Evolutionary conservation across 306 rosid species (phyloP).

Genomic region (Cyamopsis tetragonoloba): DNA sequence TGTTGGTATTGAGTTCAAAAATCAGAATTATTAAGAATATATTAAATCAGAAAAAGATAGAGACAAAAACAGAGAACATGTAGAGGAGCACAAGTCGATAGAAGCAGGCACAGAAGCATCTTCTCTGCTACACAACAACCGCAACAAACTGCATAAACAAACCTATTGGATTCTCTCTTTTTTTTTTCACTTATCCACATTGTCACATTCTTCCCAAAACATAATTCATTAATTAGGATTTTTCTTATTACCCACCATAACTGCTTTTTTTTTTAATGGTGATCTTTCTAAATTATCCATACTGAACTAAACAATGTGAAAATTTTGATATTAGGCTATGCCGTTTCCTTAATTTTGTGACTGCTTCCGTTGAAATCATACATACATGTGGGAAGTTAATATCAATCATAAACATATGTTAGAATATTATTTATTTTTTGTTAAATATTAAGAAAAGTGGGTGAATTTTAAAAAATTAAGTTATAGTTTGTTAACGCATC

Average conservation of each 20-base stretch:
- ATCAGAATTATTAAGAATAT: too few species aligned
- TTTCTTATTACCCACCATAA: background rate
- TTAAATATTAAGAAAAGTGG: too few species aligned
- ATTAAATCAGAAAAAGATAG: background rate
- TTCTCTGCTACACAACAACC: constrained; percentile 23
- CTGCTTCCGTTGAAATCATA: too few species aligned
- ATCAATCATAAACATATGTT: too few species aligned
- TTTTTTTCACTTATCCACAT: background rate
- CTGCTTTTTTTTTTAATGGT: background rate
- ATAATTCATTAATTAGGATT: background rate
- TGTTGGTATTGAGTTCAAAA: background rate
- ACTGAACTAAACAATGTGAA: background rate
- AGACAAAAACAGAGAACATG: constrained; percentile 27
- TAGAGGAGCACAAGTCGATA: constrained; percentile 13
- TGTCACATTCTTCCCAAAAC: background rate
- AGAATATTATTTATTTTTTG: too few species aligned
- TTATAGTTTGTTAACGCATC: too few species aligned
- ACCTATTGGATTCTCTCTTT: constrained; percentile 14
- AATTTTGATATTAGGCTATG: too few species aligned
- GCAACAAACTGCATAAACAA: background rate
- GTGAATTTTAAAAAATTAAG: too few species aligned
- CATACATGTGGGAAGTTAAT: too few species aligned
- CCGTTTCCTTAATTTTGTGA: too few species aligned
- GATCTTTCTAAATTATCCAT: too few species aligned
- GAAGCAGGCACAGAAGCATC: constrained; percentile 15